These are phyloP conservation scores for Silene coronaria DNA, from an alignment of 179 eudicot genomes.

Conservation along the genomic window DNA sequence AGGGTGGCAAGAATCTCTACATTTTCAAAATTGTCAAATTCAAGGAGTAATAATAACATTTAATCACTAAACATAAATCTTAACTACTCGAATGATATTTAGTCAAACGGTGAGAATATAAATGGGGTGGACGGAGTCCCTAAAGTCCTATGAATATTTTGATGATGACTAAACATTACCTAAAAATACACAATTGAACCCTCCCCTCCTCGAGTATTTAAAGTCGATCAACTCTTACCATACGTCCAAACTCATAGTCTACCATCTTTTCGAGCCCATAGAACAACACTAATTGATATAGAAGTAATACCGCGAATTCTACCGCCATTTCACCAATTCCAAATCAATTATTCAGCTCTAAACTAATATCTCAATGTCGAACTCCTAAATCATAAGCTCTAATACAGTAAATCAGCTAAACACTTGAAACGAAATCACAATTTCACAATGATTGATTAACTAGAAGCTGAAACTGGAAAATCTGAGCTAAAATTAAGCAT, in stretches of 20 bases:
- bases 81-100: no score
- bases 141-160: no score
- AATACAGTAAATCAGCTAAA: conserved; percentile 9
- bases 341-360: background rate
- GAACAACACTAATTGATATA: background rate
- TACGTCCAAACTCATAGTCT: no score
- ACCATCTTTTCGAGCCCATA: no score
- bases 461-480: background rate
- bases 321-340: background rate
- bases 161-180: background rate
- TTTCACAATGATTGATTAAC: background rate
- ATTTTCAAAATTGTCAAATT: no score
- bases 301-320: background rate
- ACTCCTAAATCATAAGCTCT: conserved; percentile 3
- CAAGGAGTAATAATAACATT: no score
- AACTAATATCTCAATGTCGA: background rate
- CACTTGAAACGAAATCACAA: background rate
- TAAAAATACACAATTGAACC: background rate
- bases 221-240: background rate
- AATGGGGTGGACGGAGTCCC: no score
- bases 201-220: background rate
- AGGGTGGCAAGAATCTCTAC: no score
- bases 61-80: no score
- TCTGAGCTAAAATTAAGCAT: conserved; percentile 2
- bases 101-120: no score